Evolutionary conservation across 2,329 filamentous ascomycete genomes (phyloP), one percentile per base, ranked within the genome.

Genomic region (Kalmusia sp.): DNA sequence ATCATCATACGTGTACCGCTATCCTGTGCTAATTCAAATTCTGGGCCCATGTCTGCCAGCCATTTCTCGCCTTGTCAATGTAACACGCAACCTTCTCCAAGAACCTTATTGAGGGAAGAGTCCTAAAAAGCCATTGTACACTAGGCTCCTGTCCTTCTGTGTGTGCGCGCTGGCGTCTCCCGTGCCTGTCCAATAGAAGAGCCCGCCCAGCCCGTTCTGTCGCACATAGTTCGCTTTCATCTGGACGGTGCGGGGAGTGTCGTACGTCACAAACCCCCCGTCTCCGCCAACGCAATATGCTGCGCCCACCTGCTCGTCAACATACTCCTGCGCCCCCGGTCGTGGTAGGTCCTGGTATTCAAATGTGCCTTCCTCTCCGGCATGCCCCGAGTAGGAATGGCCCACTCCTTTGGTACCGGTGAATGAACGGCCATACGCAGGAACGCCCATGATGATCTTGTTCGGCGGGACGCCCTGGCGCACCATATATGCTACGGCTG

Each of bases 181-280:
- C 12, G 88, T 87, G n/a, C 87, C 89, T 48, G 88, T 87, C 88
- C 89, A 93, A 73, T 93, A 95, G 71, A 92, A 93, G 7, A 95
- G 75, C 0, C 91, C 91, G 24, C 87, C 90, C 15, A 95, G 77
- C 24, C 84, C 83, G 63, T 88, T 87, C 63, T 89, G 83, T 64
- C 85, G 88, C 71, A 87, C 90, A 70, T 88, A 93, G 6, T 80
- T 77, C 1, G 88, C 91, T 76, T 95, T 95, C 71, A 87, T 83
- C 72, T 83, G 82, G 28, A 93, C 90, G 2, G 90, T 92, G 37
- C 87, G 84, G 3, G 88, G 86, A 59, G 89, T 92, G 72, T 95
- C 91, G 70, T 93, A 95, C 2, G 85, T 88, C 35, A 93, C 85
- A 61, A 92, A 93, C 0, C 89, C 90, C 3, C 88, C 88, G 63